phyloP scores from a whole-genome alignment of 768 basidiomycete genomes.

The Symmetrospora coprosmae region DNA sequence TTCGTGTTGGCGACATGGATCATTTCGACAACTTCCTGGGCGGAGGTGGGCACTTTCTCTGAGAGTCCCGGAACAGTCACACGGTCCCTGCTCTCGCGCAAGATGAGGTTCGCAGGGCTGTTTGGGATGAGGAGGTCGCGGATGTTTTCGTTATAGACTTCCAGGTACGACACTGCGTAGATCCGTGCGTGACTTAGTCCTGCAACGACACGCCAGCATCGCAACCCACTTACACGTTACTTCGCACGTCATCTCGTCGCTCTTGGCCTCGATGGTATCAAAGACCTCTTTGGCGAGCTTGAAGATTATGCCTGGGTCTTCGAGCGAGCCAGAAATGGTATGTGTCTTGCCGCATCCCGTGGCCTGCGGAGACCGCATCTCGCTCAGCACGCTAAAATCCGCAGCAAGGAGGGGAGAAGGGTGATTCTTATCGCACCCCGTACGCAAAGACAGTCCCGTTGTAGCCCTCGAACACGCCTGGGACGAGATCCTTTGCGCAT shows the following conservation, averaged over 20 bases:
- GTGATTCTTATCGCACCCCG: constrained; percentile 63
- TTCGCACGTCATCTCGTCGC: constrained; percentile 68
- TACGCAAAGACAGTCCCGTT: constrained; percentile 98
- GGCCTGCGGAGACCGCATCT: constrained; percentile 46
- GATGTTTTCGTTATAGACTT: constrained; percentile 98
- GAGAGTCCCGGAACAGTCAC: constrained; percentile 78
- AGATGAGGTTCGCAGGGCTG: constrained; percentile 62
- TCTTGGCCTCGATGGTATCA: constrained; percentile 72
- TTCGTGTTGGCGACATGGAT: constrained; percentile 76
- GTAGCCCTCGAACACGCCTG: constrained; percentile 77
- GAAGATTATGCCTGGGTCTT: constrained; percentile 85
- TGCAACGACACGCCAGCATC: neutral
- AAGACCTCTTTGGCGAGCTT: constrained; percentile 95
- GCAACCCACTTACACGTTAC: constrained; percentile 43
- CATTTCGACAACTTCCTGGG: constrained; percentile 86
- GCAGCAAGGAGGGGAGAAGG: too few relatives aligned
- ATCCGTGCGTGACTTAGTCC: too few relatives aligned
- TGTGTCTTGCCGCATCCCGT: constrained; percentile 99
- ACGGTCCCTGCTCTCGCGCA: constrained; percentile 74
- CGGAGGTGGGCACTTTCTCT: constrained; percentile 62
- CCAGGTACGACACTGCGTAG: constrained; percentile 67
- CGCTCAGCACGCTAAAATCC: constrained; percentile 14
- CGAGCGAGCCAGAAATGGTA: constrained; percentile 83
- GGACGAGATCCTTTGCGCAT: constrained; percentile 70
- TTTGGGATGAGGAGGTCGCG: constrained; percentile 76